Conservation (phyloP, 139 green algal genomes). For the Pycnococcus provasolii region DNA sequence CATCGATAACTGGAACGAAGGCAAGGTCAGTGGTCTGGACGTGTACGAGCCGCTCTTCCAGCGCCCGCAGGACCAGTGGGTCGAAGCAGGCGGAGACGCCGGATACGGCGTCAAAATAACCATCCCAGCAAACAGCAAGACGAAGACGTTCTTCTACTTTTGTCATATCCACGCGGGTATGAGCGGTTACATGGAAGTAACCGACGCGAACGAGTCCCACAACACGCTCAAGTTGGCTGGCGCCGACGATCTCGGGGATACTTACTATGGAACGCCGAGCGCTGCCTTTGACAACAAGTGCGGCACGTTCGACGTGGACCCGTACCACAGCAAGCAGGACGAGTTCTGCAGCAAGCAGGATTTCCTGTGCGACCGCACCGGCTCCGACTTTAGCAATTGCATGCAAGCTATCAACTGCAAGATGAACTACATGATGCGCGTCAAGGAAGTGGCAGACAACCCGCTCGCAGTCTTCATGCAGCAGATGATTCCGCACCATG, state of each 20-base stretch:
- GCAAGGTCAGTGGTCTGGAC: slow-evolving; percentile 8
- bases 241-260: background rate
- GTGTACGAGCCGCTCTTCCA: slow-evolving; percentile 13
- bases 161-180: slow-evolving; percentile 22
- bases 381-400: slow-evolving; percentile 13
- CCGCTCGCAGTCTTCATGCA: slow-evolving; percentile 21
- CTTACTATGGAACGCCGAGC: background rate
- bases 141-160: slow-evolving; percentile 15
- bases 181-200: slow-evolving; percentile 4
- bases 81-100: background rate
- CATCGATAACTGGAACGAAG: background rate
- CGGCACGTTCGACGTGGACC: slow-evolving; percentile 9
- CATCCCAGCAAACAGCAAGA: slow-evolving; percentile 3
- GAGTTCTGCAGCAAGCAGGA: slow-evolving; percentile 6
- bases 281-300: slow-evolving; percentile 15
- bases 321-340: background rate
- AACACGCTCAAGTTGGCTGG: background rate
- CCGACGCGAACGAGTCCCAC: slow-evolving; percentile 3
- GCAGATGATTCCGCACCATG: slow-evolving; percentile 28
- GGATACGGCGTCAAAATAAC: slow-evolving; percentile 12
- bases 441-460: background rate
- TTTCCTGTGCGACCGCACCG: slow-evolving; percentile 13
- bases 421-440: slow-evolving; percentile 26
- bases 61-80: slow-evolving; percentile 7
- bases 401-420: slow-evolving; percentile 29